Evolutionary conservation across 805 yeast genomes (phyloP), one percentile per base, ranked within the genome.

Genomic region (Starmerella bombi): DNA sequence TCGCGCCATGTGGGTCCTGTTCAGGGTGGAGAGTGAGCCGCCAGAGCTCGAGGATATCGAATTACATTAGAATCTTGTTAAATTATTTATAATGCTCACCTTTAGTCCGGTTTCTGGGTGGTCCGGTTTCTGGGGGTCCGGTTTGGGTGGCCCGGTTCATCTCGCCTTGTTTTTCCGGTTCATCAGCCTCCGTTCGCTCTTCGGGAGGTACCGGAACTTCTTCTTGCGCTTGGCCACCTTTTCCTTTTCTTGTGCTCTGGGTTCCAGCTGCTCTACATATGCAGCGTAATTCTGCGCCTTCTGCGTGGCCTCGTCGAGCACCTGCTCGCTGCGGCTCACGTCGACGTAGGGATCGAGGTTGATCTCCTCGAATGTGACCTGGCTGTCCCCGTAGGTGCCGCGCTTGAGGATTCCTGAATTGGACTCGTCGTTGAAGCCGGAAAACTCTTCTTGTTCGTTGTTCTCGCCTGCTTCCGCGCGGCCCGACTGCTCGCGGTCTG

Each of bases 1-100:
- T 61, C 70, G 98, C 55, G 82, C 86, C 75, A 60, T 84, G 38
- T 91, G 99, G 99, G 73, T 85, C 32, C 70, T 82, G 45, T 64
- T 88, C 55, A 78, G 91, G 54, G 62, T 86, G 15, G 97, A 91
- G 50, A 72, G 80, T 23, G 96, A 88, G 55, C 76, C 67, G 55
- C 54, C 54, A 32, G 46, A 55, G 38, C 39, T 49, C 15, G 43
- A 41, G 30, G 44, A 37, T 3, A 29, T 46, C 15, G 52, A 49
- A 33, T 36, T 52, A 15, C 31, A 28, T 15, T 15, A 10, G n/a
- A 23, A 23, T 23, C 12, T 8, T 8, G 12, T 23, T n/a, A n/a
- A n/a, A n/a, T n/a, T n/a, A n/a, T n/a, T n/a, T n/a, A n/a, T n/a
- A n/a, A n/a, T n/a, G n/a, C n/a, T n/a, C n/a, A n/a, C n/a, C n/a